Base-by-base conservation (phyloP, 2,329 filamentous ascomycete species). In the Teratosphaeria gauchensis region DNA sequence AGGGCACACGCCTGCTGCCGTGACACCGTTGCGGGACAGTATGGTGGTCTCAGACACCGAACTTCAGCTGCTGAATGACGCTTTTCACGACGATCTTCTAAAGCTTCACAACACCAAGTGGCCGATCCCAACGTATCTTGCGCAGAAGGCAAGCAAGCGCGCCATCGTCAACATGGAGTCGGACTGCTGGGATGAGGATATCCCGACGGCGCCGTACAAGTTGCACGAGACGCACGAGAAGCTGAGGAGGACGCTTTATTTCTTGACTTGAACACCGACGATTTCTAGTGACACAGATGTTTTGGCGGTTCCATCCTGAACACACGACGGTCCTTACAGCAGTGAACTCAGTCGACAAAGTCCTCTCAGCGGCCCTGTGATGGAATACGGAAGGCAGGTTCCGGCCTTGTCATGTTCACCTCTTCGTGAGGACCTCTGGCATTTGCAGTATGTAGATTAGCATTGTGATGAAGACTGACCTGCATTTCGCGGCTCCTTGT, bases 71-170 rank as follows among this genome's bases (percentile, higher is more conserved):
- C 35, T 42, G 35, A 42, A 12, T 42, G 35, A 42, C 12, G 35
- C 35, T 14, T 63, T 57, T 55, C 28, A 48, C 6, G 61, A 59
- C 5, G 38, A 58, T 2, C n/a, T 35, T 14, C 54, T 63, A 9
- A 51, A 38, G 16, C 59, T 63, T 12, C n/a, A 56, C 51, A 48
- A 56, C 42, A 59, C 55, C 24, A 61, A 63, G 48, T 61, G 54
- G 53, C 59, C 61, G 11, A 46, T 63, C 21, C 51, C 54, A 30
- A 61, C 59, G 4, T 54, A 63, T 38, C 59, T 63, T 14, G 61
- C 61, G 12, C 57, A 57, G 3, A 28, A 53, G 3, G 61, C 57
- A 30, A 30, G 46, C 16, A 59, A 61, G 51, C 52, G 61, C 6
- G 61, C 62, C 9, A n/a, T 54, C 11, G n/a, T 59, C 24, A 57